Evolutionary conservation across 257 asterid species (phyloP), one percentile per base, ranked within the genome.

Genomic region (Solanum phureja): DNA sequence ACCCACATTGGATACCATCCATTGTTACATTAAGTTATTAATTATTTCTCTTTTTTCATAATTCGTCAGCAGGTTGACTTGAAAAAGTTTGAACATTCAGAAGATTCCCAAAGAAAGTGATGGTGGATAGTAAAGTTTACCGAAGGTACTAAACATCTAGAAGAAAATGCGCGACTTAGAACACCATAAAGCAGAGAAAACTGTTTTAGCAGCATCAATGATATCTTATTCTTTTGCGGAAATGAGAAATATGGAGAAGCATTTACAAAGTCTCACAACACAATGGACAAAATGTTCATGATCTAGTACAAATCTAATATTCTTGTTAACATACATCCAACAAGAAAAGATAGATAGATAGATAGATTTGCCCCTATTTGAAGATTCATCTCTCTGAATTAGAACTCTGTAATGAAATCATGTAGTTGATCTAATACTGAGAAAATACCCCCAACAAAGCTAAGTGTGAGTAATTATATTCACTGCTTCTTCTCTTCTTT

Each of bases 401-500:
- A 73, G 31, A 73, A 34, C 49, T 19, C 16, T 34, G 29, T 35
- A 73, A 73, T 73, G 27, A 42, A 10, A 42, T 35, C 82, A 72
- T 72, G 49, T 35, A 35, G 49, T 9, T 35, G 82, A 35, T 73
- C 82, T 73, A 16, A 18, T 18, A 11, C 44, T 73, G 82, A 73
- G 29, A 35, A 73, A 19, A 9, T 73, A 4, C 29, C 29, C 82
- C 29, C 21, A 34, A 33, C 82, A 35, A 68, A 35, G 49, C 82
- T 73, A 72, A 34, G 46, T 73, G 82, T 73, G 82, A 34, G 31
- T 0, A 35, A 0, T 4, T 87, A 75, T 29, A 6, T 5, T 38
- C 24, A 37, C 38, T 18, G 38, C 88, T 87, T 76, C 75, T 87
- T 87, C 76, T 87, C 88, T 76, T 87, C 79, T 76, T 52, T 49